Conservation (phyloP, 345 rosid genomes). For the Heritiera fomes region DNA sequence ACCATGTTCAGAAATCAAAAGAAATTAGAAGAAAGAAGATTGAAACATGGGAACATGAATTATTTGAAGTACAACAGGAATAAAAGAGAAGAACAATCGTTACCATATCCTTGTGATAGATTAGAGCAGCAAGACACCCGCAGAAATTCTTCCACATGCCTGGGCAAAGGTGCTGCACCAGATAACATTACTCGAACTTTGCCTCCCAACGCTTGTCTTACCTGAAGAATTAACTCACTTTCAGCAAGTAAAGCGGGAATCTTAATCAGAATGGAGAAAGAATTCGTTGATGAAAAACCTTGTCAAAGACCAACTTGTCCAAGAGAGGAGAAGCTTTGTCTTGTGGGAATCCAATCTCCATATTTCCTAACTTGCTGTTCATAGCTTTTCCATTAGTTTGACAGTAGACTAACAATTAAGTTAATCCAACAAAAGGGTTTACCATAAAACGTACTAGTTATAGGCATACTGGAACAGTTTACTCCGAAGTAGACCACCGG, state of each 20-base stretch:
- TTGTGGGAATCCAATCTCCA: constrained; percentile 72
- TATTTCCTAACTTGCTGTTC: constrained; percentile 72
- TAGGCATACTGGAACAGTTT: constrained; percentile 72
- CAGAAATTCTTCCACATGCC: constrained; percentile 86
- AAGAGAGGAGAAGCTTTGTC: constrained; percentile 83
- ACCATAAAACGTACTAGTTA: constrained; percentile 63
- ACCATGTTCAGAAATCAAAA: constrained; percentile 13
- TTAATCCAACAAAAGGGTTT: background rate
- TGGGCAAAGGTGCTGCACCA: constrained; percentile 94
- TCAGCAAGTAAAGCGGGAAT: constrained; percentile 17
- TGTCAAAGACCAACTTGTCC: constrained; percentile 76
- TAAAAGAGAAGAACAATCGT: background rate
- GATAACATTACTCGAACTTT: constrained; percentile 70
- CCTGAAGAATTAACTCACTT: constrained; percentile 35
- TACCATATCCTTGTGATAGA: constrained; percentile 95
- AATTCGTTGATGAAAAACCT: constrained; percentile 43
- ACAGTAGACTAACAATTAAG: background rate
- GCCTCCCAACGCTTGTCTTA: constrained; percentile 83
- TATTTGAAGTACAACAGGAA: background rate
- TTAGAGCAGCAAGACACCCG: constrained; percentile 78
- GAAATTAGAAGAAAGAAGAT: background rate
- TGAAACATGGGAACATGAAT: background rate
- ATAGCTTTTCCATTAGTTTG: constrained; percentile 26
- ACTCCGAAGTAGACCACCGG: constrained; percentile 66
- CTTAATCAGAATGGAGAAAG: background rate